Evolutionary conservation across 129 eudicot species (phyloP), one percentile per base, ranked within the genome.

Genomic region (Ambrosia trifida): DNA sequence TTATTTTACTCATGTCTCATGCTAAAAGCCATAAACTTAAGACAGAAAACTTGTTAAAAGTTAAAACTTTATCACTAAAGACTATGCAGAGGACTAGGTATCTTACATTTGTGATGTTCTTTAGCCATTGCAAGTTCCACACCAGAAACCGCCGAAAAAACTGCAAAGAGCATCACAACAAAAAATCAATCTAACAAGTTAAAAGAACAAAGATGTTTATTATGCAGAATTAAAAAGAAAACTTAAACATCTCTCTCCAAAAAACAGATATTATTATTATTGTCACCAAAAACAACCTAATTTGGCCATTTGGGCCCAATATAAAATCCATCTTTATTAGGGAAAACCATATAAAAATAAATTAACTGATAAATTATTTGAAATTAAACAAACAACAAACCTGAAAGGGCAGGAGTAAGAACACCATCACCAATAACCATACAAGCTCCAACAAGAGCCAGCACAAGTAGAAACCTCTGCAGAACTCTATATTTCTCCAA

Each of bases 361-460:
- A 54, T 5, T 13, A 54, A 70, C n/a, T 28, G 38, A 28, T 74
- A 54, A 61, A 53, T 58, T 20, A 45, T 33, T 12, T 12, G 18
- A 49, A 63, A 19, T 4, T 50, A 56, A 0, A 24, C 3, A 66
- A 44, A 35, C 7, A 56, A 11, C 56, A 53, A 69, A 93, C 98
- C 97, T 28, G 98, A 94, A 72, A 94, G 88, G 5, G 98, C 97
- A 6, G 98, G 98, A 7, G 96, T 87, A 44, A 94, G 87, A 62
- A 94, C 85, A 41, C 98, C 98, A 84, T 93, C 96, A n/a, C 98
- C 96, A 76, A 93, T 93, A 57, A 93, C 98, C 98, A 94, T 94
- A 89, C 98, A 94, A 82, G 98, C 88, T 50, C 98, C 98, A 77
- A 94, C 76, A 70, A 94, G 73, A 81, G 98, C 98, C 83, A 94